A percentile compares a stretch with the other conserved stretches of the same genome.
These are phyloP conservation scores for Acanthamoeba castellanii DNA, from an alignment of 208 protist genomes.

Conservation along the genomic window DNA sequence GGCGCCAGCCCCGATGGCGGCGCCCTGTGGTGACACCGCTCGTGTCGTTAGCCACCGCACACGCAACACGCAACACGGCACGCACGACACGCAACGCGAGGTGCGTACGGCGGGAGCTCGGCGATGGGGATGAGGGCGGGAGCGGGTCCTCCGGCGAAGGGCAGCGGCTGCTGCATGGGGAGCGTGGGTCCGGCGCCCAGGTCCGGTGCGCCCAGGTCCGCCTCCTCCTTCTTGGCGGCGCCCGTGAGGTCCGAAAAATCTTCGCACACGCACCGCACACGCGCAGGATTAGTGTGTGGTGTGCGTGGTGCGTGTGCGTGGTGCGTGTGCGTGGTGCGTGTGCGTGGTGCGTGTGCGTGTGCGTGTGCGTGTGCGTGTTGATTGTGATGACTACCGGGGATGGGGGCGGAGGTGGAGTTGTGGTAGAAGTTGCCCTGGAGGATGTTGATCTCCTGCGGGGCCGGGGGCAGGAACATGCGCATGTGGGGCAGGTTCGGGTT, in stretches of 20 bases:
- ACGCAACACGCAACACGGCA: background rate
- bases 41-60: background rate
- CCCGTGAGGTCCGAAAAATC: background rate
- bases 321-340: too few species aligned
- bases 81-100: background rate
- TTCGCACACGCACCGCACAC: background rate
- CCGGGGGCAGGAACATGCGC: slow-evolving; percentile 11
- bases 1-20: background rate
- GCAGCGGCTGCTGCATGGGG: background rate
- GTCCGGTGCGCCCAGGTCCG: background rate
- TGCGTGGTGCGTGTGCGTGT: too few species aligned
- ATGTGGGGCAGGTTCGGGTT: slow-evolving; percentile 67
- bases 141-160: background rate
- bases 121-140: background rate
- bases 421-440: slow-evolving; percentile 28
- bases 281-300: background rate
- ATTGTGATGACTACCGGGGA: background rate
- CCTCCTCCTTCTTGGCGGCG: background rate
- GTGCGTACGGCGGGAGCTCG: background rate
- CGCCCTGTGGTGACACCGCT: background rate
- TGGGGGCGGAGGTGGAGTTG: background rate
- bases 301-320: too few species aligned
- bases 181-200: background rate
- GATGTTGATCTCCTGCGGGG: slow-evolving; percentile 61
- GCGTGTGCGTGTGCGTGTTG: background rate